Base-by-base conservation (phyloP, 2,329 filamentous ascomycete genomes). In the Paecilomyces formosus region DNA sequence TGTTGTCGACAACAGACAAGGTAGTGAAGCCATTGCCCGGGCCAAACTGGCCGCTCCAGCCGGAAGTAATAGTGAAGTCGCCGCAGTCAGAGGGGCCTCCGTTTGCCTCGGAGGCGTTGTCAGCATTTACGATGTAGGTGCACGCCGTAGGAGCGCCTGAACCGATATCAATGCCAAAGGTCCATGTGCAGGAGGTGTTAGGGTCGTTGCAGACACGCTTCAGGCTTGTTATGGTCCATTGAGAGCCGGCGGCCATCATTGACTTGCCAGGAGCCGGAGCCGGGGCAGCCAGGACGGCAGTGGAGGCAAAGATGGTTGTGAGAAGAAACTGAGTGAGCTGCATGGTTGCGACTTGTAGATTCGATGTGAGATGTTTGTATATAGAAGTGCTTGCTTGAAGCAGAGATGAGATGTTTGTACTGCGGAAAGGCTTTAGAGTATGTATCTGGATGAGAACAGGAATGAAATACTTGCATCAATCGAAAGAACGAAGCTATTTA, bases 31-130 rank as follows among this genome's bases (percentile, higher is more conserved):
- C 82, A 26, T 79, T 72, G 61, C 69, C 78, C 12, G 70, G 58
- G 55, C 81, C 82, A 62, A 84, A 85, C 65, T 82, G 77, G 66
- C 76, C 81, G 68, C 77, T 81, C 82, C 82, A 85, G 72, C 80
- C 79, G 1, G 78, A 78, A 55, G 79, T 80, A 66, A 85, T 64
- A 61, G 75, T 80, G 75, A 76, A 85, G 59, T 65, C 66, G 45
- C 81, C 82, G 73, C 80, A 84, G 55, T 63, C 72, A 59, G 68
- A 62, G 52, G 77, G 73, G 18, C 74, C 76, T 54, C 74, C 75
- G 66, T 70, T 72, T 60, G 72, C 71, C 59, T 71, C 65, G 58
- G 74, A 73, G 62, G 72, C 70, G 58, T 68, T 64, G 58, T 65
- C 57, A 53, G 65, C 70, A 39, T 71, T 70, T 63, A 78, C 73